Evolutionary conservation across 805 yeast genomes (phyloP).

Genomic region (Pichia kluyveri): DNA sequence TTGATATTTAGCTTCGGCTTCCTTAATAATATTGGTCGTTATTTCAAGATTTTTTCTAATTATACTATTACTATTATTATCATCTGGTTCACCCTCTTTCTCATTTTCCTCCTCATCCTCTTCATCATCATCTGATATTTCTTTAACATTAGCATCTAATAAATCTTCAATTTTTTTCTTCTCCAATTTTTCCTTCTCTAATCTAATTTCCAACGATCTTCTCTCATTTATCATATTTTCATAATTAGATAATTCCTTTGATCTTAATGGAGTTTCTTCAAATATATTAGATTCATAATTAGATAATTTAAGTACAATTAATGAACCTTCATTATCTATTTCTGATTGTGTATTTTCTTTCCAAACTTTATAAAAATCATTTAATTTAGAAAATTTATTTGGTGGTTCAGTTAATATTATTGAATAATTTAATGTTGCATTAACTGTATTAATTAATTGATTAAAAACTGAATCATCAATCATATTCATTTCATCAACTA

Average conservation of each 20-base stretch:
- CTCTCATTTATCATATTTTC: slow-evolving; percentile 36
- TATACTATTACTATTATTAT: background rate
- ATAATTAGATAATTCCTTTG: slow-evolving; percentile 42
- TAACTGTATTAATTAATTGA: slow-evolving; percentile 43
- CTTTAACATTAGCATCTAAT: slow-evolving; percentile 25
- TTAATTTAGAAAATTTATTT: slow-evolving; percentile 12
- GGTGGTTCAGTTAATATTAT: slow-evolving; percentile 68
- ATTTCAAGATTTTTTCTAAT: background rate
- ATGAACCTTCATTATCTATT: slow-evolving; percentile 49
- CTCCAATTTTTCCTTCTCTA: slow-evolving; percentile 22
- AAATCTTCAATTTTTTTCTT: slow-evolving; percentile 22
- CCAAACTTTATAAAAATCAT: slow-evolving; percentile 5
- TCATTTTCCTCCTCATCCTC: slow-evolving; percentile 24
- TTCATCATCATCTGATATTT: slow-evolving; percentile 15
- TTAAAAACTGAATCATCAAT: slow-evolving; percentile 55
- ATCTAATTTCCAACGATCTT: slow-evolving; percentile 31
- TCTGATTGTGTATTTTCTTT: slow-evolving; percentile 28
- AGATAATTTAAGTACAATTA: slow-evolving; percentile 41
- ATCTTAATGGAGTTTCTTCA: slow-evolving; percentile 41
- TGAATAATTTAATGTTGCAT: slow-evolving; percentile 58
- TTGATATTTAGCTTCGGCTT: slow-evolving; percentile 14
- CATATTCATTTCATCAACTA: slow-evolving; percentile 62
- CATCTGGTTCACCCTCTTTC: background rate
- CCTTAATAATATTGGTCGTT: slow-evolving; percentile 10
- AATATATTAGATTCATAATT: slow-evolving; percentile 26